phyloP scores from a whole-genome alignment of 345 rosid species.

The Eucalyptus coolabah region DNA sequence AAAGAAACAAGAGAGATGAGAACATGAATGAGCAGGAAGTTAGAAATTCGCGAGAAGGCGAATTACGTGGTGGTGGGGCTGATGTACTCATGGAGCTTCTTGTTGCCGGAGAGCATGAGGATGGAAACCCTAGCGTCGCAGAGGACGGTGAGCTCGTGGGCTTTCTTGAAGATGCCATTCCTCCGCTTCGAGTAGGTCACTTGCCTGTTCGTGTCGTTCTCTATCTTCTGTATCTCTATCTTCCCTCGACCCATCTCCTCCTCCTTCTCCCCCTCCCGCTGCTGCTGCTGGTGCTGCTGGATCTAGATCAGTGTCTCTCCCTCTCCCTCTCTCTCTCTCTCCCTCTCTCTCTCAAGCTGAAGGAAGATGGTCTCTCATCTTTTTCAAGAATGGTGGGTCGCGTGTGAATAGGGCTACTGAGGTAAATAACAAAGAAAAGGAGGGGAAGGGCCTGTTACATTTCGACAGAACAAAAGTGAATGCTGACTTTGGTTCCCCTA shows the following conservation, averaged over 20 bases:
- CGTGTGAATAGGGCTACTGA: background rate
- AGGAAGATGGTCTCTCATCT: background rate
- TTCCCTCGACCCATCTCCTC: conserved; percentile 44
- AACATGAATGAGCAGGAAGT: background rate
- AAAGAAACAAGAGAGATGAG: background rate
- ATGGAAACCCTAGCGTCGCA: conserved; percentile 64
- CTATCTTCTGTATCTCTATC: conserved; percentile 54
- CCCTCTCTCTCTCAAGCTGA: background rate
- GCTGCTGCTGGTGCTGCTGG: background rate
- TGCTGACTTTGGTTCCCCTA: background rate
- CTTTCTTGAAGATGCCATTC: conserved; percentile 56
- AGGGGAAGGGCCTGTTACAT: background rate
- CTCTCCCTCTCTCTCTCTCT: background rate
- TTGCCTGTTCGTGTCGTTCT: conserved; percentile 49
- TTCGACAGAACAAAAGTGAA: background rate
- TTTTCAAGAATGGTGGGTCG: background rate
- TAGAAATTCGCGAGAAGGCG: background rate
- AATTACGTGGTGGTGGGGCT: conserved; percentile 33
- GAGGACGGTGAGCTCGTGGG: conserved; percentile 52
- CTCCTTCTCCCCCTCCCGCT: background rate
- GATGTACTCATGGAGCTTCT: conserved; percentile 32
- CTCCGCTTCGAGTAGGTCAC: conserved; percentile 57
- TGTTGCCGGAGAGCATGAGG: conserved; percentile 38
- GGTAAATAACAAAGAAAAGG: background rate
- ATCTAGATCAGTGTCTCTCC: background rate